These are phyloP conservation scores for Wickerhamiella azymoides DNA, from an alignment of 805 yeast genomes.

Conservation along the genomic window DNA sequence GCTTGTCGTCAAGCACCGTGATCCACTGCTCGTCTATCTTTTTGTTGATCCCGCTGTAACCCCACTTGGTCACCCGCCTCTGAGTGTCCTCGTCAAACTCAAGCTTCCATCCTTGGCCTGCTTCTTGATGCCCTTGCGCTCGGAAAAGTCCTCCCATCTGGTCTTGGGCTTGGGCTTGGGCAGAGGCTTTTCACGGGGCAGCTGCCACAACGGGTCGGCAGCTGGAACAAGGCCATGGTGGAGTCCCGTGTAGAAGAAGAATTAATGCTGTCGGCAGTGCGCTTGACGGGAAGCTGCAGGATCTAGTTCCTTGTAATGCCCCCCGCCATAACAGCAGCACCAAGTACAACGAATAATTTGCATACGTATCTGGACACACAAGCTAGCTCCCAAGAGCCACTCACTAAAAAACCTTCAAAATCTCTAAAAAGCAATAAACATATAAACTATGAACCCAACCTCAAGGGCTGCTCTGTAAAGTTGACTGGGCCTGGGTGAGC, in stretches of 20 bases:
- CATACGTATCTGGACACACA: too few species aligned
- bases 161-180: conserved; percentile 89
- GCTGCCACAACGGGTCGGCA: conserved; percentile 72
- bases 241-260: conserved; percentile 49
- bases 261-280: conserved; percentile 59
- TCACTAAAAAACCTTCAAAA: too few species aligned
- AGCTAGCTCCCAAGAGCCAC: too few species aligned
- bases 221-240: conserved; percentile 63
- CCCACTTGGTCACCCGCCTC: conserved; percentile 99
- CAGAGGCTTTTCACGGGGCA: conserved; percentile 91
- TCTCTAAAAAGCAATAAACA: too few species aligned
- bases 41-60: conserved; percentile 87
- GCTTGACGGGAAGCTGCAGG: conserved; percentile 74
- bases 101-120: conserved; percentile 83
- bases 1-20: conserved; percentile 74
- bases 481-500: too few species aligned
- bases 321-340: too few species aligned
- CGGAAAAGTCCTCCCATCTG: conserved; percentile 95
- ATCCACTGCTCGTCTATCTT: conserved; percentile 82
- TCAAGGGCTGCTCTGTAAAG: too few species aligned
- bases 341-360: too few species aligned
- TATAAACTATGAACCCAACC: too few species aligned
- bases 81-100: conserved; percentile 79
- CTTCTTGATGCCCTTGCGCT: conserved; percentile 83
- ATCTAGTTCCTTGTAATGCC: too few species aligned